Percentiles rank a stretch among this genome's conserved stretches.
Conservation (phyloP, 2,329 filamentous ascomycete genomes). For the Paramyrothecium sp. region DNA sequence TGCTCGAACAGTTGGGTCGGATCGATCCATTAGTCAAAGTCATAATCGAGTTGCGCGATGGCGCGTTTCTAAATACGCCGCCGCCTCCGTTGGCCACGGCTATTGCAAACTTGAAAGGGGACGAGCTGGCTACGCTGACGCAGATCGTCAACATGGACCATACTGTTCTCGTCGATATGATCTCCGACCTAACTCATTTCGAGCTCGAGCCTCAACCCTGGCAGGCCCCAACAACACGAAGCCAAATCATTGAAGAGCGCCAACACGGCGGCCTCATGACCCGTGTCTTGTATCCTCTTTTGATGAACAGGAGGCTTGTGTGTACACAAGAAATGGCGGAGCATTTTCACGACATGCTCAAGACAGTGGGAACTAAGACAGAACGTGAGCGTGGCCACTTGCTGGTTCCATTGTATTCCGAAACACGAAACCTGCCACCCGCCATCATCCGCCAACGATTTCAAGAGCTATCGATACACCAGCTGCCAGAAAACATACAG, state of each 20-base stretch:
- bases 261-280: constrained; percentile 28
- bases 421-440: constrained; percentile 6
- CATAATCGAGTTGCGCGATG: constrained; percentile 25
- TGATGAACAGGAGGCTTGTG: constrained; percentile 28
- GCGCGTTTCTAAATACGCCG: constrained; percentile 19
- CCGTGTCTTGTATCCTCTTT: constrained; percentile 31
- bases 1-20: constrained; percentile 27
- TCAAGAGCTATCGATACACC: constrained; percentile 27
- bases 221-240: constrained; percentile 28
- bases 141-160: constrained; percentile 38
- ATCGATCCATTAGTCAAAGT: constrained; percentile 30
- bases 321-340: constrained; percentile 37
- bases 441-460: constrained; percentile 23
- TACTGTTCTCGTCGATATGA: constrained; percentile 37
- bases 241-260: constrained; percentile 34
- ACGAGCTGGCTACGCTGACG: constrained; percentile 30
- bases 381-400: constrained; percentile 33
- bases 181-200: constrained; percentile 37
- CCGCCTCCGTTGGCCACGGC: constrained; percentile 22
- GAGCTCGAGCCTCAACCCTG: constrained; percentile 29
- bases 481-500: constrained; percentile 27
- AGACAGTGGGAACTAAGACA: constrained; percentile 33
- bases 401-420: constrained; percentile 25
- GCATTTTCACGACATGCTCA: constrained; percentile 35
- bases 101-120: constrained; percentile 26